Conservation (phyloP, 2,329 filamentous ascomycete genomes). For the Pyricularia pennisetigena region DNA sequence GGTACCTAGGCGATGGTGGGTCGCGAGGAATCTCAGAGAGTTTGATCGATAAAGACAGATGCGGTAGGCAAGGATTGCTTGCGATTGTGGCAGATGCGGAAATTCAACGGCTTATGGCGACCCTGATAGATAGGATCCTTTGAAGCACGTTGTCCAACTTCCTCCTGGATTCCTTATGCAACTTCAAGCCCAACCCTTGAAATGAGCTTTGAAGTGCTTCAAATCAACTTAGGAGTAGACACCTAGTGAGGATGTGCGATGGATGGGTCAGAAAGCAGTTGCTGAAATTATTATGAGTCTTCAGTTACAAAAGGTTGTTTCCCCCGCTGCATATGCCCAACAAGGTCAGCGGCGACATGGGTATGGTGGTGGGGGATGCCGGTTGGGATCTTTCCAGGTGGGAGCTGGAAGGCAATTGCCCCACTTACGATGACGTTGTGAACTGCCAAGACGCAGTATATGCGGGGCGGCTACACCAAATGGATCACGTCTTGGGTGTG, state of each 20-base stretch:
- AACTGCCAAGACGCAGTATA: not conserved
- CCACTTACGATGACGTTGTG: not conserved
- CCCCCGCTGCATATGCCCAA: not conserved
- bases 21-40: not conserved
- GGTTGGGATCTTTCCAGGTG: not conserved
- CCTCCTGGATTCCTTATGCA: not conserved
- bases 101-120: not conserved
- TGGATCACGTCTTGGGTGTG: not conserved
- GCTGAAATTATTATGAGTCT: not conserved
- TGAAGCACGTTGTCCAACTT: not conserved
- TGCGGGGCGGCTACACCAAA: not conserved
- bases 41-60: conserved; percentile 5
- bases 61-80: not conserved
- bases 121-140: not conserved
- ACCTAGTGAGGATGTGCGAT: not conserved
- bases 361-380: not conserved
- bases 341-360: not conserved
- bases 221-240: not conserved
- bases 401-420: not conserved
- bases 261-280: not conserved
- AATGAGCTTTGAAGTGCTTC: not conserved
- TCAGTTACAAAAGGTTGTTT: not conserved
- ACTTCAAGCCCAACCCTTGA: not conserved
- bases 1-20: not conserved
- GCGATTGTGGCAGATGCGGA: not conserved